A percentile compares a stretch with the other conserved stretches of the same genome.
These are phyloP conservation scores for Chlorella ohadii DNA, from an alignment of 139 green algal genomes.

Conservation along the genomic window DNA sequence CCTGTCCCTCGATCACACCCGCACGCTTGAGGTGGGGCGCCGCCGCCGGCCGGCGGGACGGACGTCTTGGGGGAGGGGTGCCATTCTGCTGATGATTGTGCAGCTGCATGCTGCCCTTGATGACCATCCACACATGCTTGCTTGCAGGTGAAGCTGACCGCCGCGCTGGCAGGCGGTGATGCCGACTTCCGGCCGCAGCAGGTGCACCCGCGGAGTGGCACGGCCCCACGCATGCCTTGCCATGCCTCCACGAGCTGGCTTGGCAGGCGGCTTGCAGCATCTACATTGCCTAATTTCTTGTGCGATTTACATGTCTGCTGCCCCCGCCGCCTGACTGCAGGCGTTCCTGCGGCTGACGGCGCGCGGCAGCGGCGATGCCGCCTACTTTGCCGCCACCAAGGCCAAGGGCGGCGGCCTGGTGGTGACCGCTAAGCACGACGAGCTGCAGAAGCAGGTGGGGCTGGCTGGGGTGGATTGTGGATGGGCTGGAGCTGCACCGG, in stretches of 20 bases:
- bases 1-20: slow-evolving; percentile 22
- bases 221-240: too few species aligned
- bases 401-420: slow-evolving; percentile 30
- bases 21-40: slow-evolving; percentile 21
- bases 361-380: background rate
- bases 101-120: background rate
- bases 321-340: too few species aligned
- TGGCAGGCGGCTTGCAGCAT: too few species aligned
- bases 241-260: too few species aligned
- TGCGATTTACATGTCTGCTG: too few species aligned
- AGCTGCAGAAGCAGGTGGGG: slow-evolving; percentile 22
- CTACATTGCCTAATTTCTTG: too few species aligned
- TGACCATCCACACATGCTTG: background rate
- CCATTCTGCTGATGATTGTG: background rate
- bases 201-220: background rate
- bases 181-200: slow-evolving; percentile 23
- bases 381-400: slow-evolving; percentile 28
- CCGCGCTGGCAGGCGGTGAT: background rate
- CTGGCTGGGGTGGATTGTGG: background rate
- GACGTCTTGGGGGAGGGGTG: too few species aligned
- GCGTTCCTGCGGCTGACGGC: slow-evolving; percentile 24
- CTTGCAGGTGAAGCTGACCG: slow-evolving; percentile 4
- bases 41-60: background rate
- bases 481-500: too few species aligned
- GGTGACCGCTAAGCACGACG: slow-evolving; percentile 3